These are phyloP conservation scores for Podochytrium sp. DNA, from an alignment of 192 early-diverging fungal species.

Conservation along the genomic window DNA sequence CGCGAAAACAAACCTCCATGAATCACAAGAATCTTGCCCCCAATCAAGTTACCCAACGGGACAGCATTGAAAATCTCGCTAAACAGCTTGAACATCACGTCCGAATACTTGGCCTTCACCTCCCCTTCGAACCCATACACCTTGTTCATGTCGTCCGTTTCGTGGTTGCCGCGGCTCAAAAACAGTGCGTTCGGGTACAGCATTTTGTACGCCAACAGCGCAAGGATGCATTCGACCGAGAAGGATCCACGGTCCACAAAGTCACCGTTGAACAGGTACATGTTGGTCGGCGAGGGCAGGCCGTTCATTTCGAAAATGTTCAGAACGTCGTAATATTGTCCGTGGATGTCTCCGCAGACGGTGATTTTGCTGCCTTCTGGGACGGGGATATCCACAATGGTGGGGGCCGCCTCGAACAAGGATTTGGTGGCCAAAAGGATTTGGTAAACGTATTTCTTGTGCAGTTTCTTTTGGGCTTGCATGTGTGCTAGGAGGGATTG, in stretches of 20 bases:
- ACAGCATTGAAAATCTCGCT: conserved; percentile 94
- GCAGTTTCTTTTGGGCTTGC: conserved; percentile 88
- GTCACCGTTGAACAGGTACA: conserved; percentile 94
- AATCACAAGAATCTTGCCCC: conserved; percentile 91
- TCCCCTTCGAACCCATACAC: conserved; percentile 99
- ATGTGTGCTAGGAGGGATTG: conserved; percentile 75
- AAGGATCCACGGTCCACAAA: conserved; percentile 99
- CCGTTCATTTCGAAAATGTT: conserved; percentile 96
- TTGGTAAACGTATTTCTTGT: conserved; percentile 84
- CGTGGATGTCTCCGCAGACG: conserved; percentile 98
- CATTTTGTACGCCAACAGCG: conserved; percentile 89
- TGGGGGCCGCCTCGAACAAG: conserved; percentile 74
- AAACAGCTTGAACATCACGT: conserved; percentile 91
- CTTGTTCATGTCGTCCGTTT: conserved; percentile 98
- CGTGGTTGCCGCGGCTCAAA: conserved; percentile 96
- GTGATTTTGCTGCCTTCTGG: conserved; percentile 77
- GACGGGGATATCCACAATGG: conserved; percentile 85
- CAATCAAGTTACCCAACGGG: conserved; percentile 90
- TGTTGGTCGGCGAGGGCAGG: conserved; percentile 76
- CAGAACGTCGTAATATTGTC: conserved; percentile 97
- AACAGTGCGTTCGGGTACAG: conserved; percentile 85
- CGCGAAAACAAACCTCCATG: conserved; percentile 94
- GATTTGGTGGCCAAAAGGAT: conserved; percentile 80
- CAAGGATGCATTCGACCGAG: conserved; percentile 93
- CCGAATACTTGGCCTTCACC: conserved; percentile 90